Evolutionary conservation across 2,329 filamentous ascomycete species (phyloP).

Genomic region (Waltergamsia citrina): DNA sequence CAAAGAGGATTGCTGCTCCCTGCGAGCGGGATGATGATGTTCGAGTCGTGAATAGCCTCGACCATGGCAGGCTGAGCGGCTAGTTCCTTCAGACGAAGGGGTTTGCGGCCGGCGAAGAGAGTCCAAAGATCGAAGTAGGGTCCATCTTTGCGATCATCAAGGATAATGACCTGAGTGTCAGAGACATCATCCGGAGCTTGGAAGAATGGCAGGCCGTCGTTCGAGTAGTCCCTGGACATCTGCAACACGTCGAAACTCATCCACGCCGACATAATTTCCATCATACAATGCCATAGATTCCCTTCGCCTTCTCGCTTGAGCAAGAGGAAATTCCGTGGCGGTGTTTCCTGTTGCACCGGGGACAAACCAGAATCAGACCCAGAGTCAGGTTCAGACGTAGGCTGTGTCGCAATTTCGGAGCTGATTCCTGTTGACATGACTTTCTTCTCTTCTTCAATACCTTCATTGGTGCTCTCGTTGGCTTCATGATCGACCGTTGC

Average conservation of each 20-base stretch:
- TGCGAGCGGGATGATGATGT: not conserved
- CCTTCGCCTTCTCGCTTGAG: not conserved
- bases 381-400: no score
- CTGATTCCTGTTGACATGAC: no score
- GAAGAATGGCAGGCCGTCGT: not conserved
- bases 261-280: not conserved
- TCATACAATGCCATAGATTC: not conserved
- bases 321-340: no score
- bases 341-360: no score
- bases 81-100: not conserved
- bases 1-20: not conserved
- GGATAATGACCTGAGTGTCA: not conserved
- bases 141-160: not conserved
- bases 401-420: no score
- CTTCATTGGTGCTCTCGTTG: no score
- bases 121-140: not conserved
- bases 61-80: not conserved
- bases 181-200: not conserved
- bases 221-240: not conserved
- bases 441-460: no score
- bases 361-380: no score
- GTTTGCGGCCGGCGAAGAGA: not conserved
- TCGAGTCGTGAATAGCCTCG: no score
- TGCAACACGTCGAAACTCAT: not conserved
- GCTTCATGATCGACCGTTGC: no score